Evolutionary conservation across 176 grass and related monocot genomes (phyloP), one percentile per base, ranked within the genome.

Genomic region (Thinopyrum elongatum): DNA sequence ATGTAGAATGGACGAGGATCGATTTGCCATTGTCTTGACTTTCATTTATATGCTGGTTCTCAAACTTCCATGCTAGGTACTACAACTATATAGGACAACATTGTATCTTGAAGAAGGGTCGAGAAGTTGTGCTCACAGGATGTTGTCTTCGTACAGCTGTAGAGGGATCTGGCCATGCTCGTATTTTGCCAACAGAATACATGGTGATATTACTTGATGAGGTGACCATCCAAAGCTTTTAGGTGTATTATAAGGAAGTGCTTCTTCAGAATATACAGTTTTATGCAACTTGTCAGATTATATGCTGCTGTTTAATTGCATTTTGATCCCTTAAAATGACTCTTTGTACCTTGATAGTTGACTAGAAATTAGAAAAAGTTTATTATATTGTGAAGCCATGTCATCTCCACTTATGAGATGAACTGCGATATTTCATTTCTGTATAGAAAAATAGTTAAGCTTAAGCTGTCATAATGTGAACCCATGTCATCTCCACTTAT

Each of bases 171-270:
- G 88, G 90, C 11, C 83, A 84, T 49, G 70, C 86, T 82, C 88
- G 93, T 65, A 91, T 98, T 89, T 92, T 95, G 57, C 96, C 96
- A 78, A 98, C 93, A 88, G 96, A 98, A 89, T 92, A 98, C 83
- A 83, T 98, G 75, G 82, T 98, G 41, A 89, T 94, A 79, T 88
- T 98, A 77, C 89, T 98, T 36, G 93, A 94, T 86, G 96, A 98
- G 96, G 96, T 98, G 89, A 49, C 42, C 12, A 59, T 85, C 59
- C 57, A 83, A 73, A 80, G 42, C 26, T 57, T 86, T 29, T 84
- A 66, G 10, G 4, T 87, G 11, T 90, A 76, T 47, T 22, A 76
- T 30, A 78, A 79, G 55, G 26, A 27, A 74, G 16, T 27, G 2
- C 16, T 70, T 72, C 39, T n/a, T n/a, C 17, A 70, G 53, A 73